phyloP scores from a whole-genome alignment of 73 alveolate genomes.

The Paramecium bursaria region DNA sequence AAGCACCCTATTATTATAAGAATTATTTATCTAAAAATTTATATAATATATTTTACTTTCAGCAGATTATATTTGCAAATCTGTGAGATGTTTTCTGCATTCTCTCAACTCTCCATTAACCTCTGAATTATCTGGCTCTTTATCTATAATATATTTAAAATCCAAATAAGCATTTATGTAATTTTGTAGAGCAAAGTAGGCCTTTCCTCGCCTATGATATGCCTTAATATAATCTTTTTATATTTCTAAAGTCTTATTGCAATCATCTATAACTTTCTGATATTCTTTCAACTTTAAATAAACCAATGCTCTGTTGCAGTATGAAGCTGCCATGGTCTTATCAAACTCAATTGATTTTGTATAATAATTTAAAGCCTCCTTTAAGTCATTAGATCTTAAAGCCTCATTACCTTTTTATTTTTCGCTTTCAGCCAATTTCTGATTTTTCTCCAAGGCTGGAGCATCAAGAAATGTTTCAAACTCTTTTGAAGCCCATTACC shows the following conservation, averaged over 20 bases:
- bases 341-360: conserved; percentile 85
- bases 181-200: conserved; percentile 81
- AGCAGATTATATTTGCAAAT: conserved; percentile 69
- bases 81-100: conserved; percentile 76
- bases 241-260: conserved; percentile 87
- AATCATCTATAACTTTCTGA: conserved; percentile 85
- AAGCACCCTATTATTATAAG: conserved; percentile 46
- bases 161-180: conserved; percentile 89
- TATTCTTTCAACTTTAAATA: conserved; percentile 85
- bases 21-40: conserved; percentile 23
- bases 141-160: conserved; percentile 80
- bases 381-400: conserved; percentile 81
- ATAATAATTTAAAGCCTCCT: conserved; percentile 84
- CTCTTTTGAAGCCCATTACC: conserved; percentile 2
- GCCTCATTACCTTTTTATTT: conserved; percentile 92
- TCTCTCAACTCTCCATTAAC: conserved; percentile 86
- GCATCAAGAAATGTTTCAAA: conserved; percentile 45
- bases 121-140: conserved; percentile 85
- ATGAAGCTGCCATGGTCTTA: conserved; percentile 84
- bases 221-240: conserved; percentile 91
- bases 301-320: conserved; percentile 90
- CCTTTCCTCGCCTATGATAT: conserved; percentile 93
- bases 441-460: conserved; percentile 63
- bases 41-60: conserved; percentile 24
- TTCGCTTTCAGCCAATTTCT: conserved; percentile 85